phyloP scores from a whole-genome alignment of 306 rosid genomes.

The Gynostemma pentaphyllum region DNA sequence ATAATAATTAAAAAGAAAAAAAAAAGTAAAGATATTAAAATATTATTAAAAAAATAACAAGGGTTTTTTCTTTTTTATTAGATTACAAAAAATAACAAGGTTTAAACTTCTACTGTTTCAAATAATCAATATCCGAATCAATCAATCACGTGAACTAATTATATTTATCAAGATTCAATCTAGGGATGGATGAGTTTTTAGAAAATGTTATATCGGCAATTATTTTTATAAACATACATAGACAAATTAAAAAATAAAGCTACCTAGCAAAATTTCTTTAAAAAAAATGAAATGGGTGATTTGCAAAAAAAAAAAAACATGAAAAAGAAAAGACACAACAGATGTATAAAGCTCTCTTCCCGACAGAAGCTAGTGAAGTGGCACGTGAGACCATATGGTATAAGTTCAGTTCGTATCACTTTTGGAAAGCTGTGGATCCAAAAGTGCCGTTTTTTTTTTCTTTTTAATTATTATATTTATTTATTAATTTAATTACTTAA shows the following conservation, averaged over 20 bases:
- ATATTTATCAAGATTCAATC: no score
- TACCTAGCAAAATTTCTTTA: no score
- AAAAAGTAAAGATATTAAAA: not conserved
- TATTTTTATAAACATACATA: no score
- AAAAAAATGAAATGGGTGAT: not conserved
- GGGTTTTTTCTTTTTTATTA: no score
- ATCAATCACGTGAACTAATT: no score
- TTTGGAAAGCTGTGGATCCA: constrained; percentile 7
- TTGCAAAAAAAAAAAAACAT: not conserved
- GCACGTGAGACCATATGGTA: constrained; percentile 2
- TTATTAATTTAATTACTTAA: not conserved
- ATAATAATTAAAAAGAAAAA: not conserved
- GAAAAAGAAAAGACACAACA: not conserved
- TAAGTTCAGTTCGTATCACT: not conserved
- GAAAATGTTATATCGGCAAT: no score
- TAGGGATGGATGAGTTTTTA: no score
- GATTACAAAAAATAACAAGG: no score
- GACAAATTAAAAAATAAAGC: no score
- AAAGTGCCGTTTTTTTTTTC: not conserved
- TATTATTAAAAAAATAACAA: no score
- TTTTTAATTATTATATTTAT: not conserved
- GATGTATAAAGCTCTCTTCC: not conserved
- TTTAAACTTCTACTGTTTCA: no score
- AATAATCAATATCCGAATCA: no score
- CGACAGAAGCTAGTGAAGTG: constrained; percentile 6